Evolutionary conservation across 2,329 filamentous ascomycete species (phyloP).

Genomic region (Penicillium fuscoglaucum): DNA sequence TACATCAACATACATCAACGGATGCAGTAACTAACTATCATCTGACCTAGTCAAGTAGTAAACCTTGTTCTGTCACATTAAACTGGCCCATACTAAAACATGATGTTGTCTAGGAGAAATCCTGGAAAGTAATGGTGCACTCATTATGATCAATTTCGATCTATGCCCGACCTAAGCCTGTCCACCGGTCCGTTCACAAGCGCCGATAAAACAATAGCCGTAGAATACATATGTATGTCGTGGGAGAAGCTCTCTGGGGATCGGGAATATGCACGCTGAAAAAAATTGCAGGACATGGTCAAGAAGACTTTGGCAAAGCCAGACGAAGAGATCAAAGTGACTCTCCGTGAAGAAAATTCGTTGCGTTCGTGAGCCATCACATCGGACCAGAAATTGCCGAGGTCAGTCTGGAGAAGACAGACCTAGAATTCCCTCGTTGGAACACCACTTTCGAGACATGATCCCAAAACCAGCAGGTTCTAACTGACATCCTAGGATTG

Average conservation of each 20-base stretch:
- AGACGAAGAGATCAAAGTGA: constrained; percentile 16
- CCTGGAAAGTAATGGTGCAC: constrained; percentile 1
- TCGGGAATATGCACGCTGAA: constrained; percentile 41
- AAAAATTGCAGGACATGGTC: constrained; percentile 35
- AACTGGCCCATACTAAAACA: neutral
- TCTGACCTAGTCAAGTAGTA: neutral
- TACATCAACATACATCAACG: too few species aligned
- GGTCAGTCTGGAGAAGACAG: constrained; percentile 10
- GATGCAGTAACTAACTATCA: neutral
- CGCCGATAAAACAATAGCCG: constrained; percentile 22
- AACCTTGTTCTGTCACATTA: neutral
- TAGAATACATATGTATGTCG: constrained; percentile 23
- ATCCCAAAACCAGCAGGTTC: constrained; percentile 1
- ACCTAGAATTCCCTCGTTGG: constrained; percentile 9
- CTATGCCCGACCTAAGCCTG: constrained; percentile 11
- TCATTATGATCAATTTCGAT: constrained; percentile 17
- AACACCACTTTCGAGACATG: neutral
- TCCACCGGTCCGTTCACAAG: constrained; percentile 16
- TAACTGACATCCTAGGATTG: constrained; percentile 2
- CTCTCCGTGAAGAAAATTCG: constrained; percentile 32
- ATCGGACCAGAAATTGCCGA: constrained; percentile 24
- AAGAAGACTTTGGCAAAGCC: constrained; percentile 28
- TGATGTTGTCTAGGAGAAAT: neutral
- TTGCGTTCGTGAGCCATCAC: constrained; percentile 41
- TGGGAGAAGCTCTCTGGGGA: constrained; percentile 21